A percentile compares a stretch with the other conserved stretches of the same genome.
phyloP scores from a whole-genome alignment of 208 protist genomes.

The Paratrypanosoma confusum region DNA sequence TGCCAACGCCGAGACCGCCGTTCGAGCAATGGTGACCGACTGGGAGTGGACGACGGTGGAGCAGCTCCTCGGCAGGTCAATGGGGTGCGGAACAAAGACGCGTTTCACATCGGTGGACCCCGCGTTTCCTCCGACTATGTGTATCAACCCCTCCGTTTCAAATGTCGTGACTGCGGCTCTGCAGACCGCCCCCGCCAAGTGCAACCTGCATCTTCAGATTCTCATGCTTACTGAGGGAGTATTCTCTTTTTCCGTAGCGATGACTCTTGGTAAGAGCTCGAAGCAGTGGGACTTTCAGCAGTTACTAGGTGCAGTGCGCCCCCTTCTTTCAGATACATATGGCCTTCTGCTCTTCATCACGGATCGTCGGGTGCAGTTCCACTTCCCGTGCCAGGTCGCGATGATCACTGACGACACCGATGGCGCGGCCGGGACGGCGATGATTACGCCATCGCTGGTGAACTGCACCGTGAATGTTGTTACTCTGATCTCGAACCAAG shows the following conservation, averaged over 20 bases:
- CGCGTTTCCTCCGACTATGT: slow-evolving; percentile 61
- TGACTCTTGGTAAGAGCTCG: slow-evolving; percentile 21
- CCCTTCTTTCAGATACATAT: slow-evolving; percentile 31
- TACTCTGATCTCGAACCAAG: slow-evolving; percentile 71
- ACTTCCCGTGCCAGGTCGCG: slow-evolving; percentile 78
- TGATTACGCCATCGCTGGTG: slow-evolving; percentile 48
- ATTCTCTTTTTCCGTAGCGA: slow-evolving; percentile 43
- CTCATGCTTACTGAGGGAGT: slow-evolving; percentile 47
- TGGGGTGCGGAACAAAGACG: slow-evolving; percentile 19
- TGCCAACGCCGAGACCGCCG: slow-evolving; percentile 46
- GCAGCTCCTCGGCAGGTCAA: slow-evolving; percentile 52
- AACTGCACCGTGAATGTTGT: slow-evolving; percentile 86
- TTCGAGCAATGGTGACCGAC: slow-evolving; percentile 67
- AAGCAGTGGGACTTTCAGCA: slow-evolving; percentile 18
- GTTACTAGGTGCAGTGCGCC: slow-evolving; percentile 20
- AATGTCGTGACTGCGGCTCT: slow-evolving; percentile 41
- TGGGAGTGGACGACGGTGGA: slow-evolving; percentile 87
- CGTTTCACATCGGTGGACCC: slow-evolving; percentile 52
- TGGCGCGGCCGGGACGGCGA: slow-evolving; percentile 12
- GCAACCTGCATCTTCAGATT: slow-evolving; percentile 42
- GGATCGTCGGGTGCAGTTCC: slow-evolving; percentile 22
- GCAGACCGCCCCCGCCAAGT: slow-evolving; percentile 18
- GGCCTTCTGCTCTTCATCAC: slow-evolving; percentile 39
- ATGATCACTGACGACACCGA: slow-evolving; percentile 57
- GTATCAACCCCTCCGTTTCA: slow-evolving; percentile 52